Evolutionary conservation across 768 basidiomycete species (phyloP), one percentile per base, ranked within the genome.

Genomic region (Inosperma sp.): DNA sequence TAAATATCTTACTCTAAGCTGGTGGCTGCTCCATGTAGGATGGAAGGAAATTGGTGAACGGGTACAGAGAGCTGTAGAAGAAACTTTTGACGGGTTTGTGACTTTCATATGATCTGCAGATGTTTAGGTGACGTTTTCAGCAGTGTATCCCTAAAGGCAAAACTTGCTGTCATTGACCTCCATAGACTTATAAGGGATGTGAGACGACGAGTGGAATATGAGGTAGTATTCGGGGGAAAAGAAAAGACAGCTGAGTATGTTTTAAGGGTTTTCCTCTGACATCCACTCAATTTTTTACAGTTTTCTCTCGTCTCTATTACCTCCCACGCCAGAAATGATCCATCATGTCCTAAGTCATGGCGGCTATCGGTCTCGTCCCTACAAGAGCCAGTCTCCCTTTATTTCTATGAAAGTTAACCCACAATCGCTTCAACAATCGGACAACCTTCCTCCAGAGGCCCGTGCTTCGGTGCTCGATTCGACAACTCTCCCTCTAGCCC

Each of bases 1-100:
- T 53, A 81, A 83, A 61, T 97, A 83, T 62, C 70, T 96, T 43
- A 91, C 88, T 0, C 78, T 94, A 58, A 88, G 84, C 31, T 97
- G 93, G 92, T 95, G 93, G 92, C 72, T 95, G 8, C 60, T 95
- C 49, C 84, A 96, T 62, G 86, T 92, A 3, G 93, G 94, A 0
- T 95, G 93, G 93, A 88, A 85, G 57, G 84, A 86, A 51, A 77
- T 97, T 0, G 82, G 80, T 0, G 81, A 82, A 56, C 72, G 88
- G 31, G 87, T 93, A 0, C 69, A 83, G 57, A 68, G 77, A 27
- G 86, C 80, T 0, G 90, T 93, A 0, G 84, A 90, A 59, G 84
- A 85, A 51, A 89, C 88, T 0, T 89, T 96, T 51, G 84, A 89
- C 47, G 81, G 81, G 93, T 94, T 53, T 56, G 88, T 71, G 1